These are phyloP conservation scores for Fusarium circinatum DNA, from an alignment of 2,329 filamentous ascomycete species.

Conservation along the genomic window DNA sequence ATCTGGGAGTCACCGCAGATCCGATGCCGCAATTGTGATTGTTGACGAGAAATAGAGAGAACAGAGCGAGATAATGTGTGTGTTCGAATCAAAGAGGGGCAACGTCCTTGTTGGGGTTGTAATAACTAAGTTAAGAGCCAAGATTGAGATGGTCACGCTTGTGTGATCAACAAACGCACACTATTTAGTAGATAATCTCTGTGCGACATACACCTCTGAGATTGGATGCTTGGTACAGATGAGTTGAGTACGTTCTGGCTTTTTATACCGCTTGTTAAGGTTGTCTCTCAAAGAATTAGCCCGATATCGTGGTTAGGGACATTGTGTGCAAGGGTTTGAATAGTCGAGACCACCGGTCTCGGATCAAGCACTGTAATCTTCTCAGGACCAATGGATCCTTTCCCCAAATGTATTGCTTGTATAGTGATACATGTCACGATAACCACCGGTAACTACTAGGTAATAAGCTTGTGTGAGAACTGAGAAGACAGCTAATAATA, in stretches of 20 bases:
- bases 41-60: conserved; percentile 1
- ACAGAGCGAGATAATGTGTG: not conserved
- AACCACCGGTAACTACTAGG: not conserved
- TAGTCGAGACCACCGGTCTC: conserved; percentile 18
- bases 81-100: conserved; percentile 7
- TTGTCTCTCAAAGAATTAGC: not conserved
- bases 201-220: not conserved
- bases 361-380: not conserved
- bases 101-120: conserved; percentile 15
- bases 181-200: not conserved
- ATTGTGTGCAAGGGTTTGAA: conserved; percentile 11
- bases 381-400: not conserved
- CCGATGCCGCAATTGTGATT: not conserved
- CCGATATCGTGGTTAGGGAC: conserved; percentile 16
- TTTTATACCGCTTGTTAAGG: conserved; percentile 12
- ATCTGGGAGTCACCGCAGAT: conserved; percentile 16
- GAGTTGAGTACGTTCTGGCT: not conserved
- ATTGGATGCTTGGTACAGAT: not conserved
- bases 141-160: not conserved
- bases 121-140: not conserved
- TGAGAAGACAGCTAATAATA: not conserved
- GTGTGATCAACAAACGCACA: conserved; percentile 1
- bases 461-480: not conserved
- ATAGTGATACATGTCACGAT: conserved; percentile 19
- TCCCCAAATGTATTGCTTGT: not conserved